A percentile compares a stretch with the other conserved stretches of the same genome.
Evolutionary conservation across 495 filamentous ascomycete genomes (phyloP).

Genomic region (Lasiosphaeria miniovina): DNA sequence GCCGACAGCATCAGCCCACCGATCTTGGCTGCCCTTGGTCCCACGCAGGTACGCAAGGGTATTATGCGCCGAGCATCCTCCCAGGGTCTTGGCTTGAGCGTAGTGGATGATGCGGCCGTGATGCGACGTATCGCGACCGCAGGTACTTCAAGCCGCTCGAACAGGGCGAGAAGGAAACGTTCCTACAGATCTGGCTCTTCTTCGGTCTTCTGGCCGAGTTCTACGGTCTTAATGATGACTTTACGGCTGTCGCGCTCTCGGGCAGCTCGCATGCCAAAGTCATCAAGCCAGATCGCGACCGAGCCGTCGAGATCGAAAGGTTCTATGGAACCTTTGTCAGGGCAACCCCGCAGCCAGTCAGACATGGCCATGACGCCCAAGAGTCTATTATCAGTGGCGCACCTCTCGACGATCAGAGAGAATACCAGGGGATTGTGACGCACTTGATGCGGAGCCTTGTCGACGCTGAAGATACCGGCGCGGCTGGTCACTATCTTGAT

Average conservation of each 20-base stretch:
- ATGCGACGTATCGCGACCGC: background rate
- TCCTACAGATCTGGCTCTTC: background rate
- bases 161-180: background rate
- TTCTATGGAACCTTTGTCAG: background rate
- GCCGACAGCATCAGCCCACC: constrained; percentile 45
- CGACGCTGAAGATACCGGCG: no score
- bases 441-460: no score
- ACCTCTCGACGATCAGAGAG: no score
- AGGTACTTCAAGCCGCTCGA: background rate
- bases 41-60: constrained; percentile 48
- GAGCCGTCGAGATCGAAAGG: background rate
- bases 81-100: constrained; percentile 40
- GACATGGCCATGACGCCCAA: no score
- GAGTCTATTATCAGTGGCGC: no score
- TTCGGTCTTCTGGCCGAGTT: background rate
- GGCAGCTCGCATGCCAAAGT: no score
- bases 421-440: no score
- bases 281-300: no score
- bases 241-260: no score
- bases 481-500: background rate
- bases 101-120: constrained; percentile 35
- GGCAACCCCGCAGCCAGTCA: no score
- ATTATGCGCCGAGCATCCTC: constrained; percentile 48
- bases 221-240: background rate
- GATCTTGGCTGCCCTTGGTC: constrained; percentile 37